These are phyloP conservation scores for Vicia villosa DNA, from an alignment of 306 rosid species.

Conservation along the genomic window DNA sequence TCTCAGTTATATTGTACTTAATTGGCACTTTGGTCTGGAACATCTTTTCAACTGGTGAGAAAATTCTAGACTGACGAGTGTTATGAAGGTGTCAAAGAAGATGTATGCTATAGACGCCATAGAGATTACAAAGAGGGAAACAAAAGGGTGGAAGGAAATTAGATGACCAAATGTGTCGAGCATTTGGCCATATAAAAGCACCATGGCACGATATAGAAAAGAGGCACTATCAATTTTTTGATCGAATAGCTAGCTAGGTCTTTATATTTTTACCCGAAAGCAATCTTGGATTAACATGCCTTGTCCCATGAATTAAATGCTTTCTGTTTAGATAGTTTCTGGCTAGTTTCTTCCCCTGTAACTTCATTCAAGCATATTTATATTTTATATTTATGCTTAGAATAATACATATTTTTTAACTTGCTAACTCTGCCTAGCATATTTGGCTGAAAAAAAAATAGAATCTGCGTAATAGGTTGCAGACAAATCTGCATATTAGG, in stretches of 20 bases:
- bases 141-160: slow-evolving; percentile 34
- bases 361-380: slow-evolving; percentile 31
- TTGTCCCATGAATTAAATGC: slow-evolving; percentile 28
- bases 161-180: slow-evolving; percentile 27
- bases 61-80: slow-evolving; percentile 58
- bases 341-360: slow-evolving; percentile 44
- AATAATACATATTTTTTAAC: slow-evolving; percentile 30
- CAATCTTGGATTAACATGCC: slow-evolving; percentile 46
- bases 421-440: slow-evolving; percentile 18
- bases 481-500: no score
- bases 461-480: no score
- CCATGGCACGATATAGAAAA: slow-evolving; percentile 23
- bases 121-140: neutral
- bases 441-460: slow-evolving; percentile 18
- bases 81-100: slow-evolving; percentile 30
- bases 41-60: slow-evolving; percentile 86
- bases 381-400: slow-evolving; percentile 1
- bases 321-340: slow-evolving; percentile 37
- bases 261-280: slow-evolving; percentile 10
- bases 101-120: neutral
- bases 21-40: slow-evolving; percentile 88
- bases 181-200: slow-evolving; percentile 34
- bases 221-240: slow-evolving; percentile 38
- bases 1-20: slow-evolving; percentile 72
- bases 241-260: slow-evolving; percentile 43